A percentile compares a stretch with the other conserved stretches of the same genome.
These are phyloP conservation scores for Umbellularia californica DNA, from an alignment of 164 flowering plant genomes.

Conservation along the genomic window DNA sequence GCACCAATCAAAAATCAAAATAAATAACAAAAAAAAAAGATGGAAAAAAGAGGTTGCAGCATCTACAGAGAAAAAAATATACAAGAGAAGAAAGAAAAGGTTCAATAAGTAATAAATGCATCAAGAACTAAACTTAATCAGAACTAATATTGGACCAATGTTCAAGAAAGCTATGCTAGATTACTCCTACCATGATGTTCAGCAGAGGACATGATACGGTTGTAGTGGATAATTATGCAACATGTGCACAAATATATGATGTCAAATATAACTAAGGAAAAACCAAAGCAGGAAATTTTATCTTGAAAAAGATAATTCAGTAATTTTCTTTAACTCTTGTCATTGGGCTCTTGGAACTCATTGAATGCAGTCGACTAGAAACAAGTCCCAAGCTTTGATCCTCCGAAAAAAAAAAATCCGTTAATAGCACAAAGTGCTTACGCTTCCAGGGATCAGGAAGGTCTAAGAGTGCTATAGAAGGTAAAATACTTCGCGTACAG, in stretches of 20 bases:
- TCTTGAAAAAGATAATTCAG: neutral
- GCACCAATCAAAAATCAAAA: neutral
- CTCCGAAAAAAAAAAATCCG: neutral
- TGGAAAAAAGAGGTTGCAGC: neutral
- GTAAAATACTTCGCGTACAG: neutral
- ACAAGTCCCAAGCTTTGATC: neutral
- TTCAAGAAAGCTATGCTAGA: neutral
- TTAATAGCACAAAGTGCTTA: neutral
- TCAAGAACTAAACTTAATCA: neutral
- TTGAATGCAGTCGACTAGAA: neutral
- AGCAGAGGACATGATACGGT: neutral
- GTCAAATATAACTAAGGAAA: neutral
- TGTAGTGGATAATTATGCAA: neutral
- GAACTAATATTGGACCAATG: neutral
- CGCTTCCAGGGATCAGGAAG: neutral
- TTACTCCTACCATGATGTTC: neutral
- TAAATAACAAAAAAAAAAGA: neutral
- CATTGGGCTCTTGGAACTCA: neutral
- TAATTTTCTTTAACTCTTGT: too few species aligned
- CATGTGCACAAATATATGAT: neutral
- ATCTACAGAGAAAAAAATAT: neutral
- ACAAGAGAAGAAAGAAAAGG: neutral
- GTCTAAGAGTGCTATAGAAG: neutral
- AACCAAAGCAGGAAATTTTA: neutral
- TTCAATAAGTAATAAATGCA: neutral